Evolutionary conservation across 179 eudicot species (phyloP).

Genomic region (Drosera spatulata): DNA sequence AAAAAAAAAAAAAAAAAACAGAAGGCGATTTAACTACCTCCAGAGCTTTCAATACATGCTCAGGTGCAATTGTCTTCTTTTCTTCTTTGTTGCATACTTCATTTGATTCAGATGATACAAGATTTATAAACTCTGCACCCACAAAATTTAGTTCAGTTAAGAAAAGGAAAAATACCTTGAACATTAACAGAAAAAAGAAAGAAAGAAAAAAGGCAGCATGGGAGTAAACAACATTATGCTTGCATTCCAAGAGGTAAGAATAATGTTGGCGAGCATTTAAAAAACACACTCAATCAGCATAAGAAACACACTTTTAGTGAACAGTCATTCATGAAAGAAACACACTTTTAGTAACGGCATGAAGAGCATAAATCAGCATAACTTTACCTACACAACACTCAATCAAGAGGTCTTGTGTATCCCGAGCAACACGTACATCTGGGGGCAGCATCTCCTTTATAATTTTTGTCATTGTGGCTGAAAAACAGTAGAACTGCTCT

Average conservation of each 20-base stretch:
- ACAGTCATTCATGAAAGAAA: neutral
- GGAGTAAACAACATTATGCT: neutral
- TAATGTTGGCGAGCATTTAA: too few species aligned
- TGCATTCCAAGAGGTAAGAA: too few species aligned
- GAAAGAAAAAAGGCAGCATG: neutral
- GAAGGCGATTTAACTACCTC: conserved; percentile 31
- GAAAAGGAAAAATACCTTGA: neutral
- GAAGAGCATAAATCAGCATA: too few species aligned
- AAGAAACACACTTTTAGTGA: neutral
- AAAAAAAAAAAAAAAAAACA: too few species aligned
- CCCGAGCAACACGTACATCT: conserved; percentile 98
- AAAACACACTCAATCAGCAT: too few species aligned
- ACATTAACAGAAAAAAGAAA: too few species aligned
- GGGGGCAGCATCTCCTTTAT: conserved; percentile 99
- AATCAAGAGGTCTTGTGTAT: conserved; percentile 88
- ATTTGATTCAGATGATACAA: conserved; percentile 93
- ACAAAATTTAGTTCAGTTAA: neutral
- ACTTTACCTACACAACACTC: conserved; percentile 93
- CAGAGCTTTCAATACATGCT: conserved; percentile 95
- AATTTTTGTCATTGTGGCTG: conserved; percentile 97
- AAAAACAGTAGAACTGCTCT: conserved; percentile 9
- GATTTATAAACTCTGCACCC: conserved; percentile 78
- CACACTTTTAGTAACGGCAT: neutral
- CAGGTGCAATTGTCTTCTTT: conserved; percentile 89
- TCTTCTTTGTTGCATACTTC: conserved; percentile 94